These are phyloP conservation scores for Dryas integrifolia DNA, from an alignment of 331 rosid species.

Conservation along the genomic window DNA sequence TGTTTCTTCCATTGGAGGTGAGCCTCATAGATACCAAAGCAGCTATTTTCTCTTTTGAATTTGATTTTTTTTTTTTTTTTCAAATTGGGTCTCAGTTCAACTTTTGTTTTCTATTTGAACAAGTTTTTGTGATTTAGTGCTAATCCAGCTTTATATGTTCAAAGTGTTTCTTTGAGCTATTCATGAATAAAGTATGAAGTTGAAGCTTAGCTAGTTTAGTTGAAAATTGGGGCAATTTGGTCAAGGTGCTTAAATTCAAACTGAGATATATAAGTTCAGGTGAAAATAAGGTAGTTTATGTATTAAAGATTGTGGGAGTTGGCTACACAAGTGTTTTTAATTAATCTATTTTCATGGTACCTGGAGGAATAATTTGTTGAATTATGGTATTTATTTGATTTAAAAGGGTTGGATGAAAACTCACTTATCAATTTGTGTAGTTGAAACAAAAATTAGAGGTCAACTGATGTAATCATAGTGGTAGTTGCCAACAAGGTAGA, in stretches of 20 bases:
- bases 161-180: neutral
- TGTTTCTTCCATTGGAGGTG: constrained; percentile 51
- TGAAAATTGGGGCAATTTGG: neutral
- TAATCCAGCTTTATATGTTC: neutral
- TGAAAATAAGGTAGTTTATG: neutral
- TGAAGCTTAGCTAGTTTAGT: neutral
- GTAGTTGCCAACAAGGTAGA: neutral
- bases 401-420: neutral
- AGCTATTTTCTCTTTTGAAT: neutral
- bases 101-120: neutral
- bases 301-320: neutral
- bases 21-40: constrained; percentile 1
- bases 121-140: neutral
- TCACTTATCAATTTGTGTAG: neutral
- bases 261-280: neutral
- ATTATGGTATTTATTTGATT: neutral
- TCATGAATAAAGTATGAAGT: neutral
- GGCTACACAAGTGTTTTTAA: no score
- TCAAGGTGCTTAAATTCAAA: neutral
- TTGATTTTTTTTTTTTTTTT: constrained; percentile 6
- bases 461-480: neutral
- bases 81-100: neutral
- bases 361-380: neutral
- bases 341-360: neutral
- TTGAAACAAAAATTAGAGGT: neutral